Evolutionary conservation across 164 flowering plant genomes (phyloP).

Genomic region (Akebia trifoliata): DNA sequence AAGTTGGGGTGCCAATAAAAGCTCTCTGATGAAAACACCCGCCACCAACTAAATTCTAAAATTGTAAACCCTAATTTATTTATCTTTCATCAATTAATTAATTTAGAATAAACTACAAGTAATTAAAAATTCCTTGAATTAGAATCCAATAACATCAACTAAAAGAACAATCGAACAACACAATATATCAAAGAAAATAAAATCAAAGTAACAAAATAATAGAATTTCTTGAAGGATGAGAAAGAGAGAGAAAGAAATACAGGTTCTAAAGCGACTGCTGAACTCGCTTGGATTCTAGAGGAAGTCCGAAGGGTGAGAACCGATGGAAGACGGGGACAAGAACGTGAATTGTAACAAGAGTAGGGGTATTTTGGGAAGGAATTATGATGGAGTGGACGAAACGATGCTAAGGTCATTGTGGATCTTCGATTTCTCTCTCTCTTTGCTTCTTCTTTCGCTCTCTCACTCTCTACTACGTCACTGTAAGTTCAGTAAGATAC

Average conservation of each 20-base stretch:
- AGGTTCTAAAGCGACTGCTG: slow-evolving; percentile 25
- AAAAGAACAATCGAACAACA: not conserved
- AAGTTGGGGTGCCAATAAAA: no score
- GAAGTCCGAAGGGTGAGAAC: slow-evolving; percentile 10
- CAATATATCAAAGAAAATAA: not conserved
- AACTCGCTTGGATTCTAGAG: slow-evolving; percentile 25
- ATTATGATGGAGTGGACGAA: slow-evolving; percentile 8
- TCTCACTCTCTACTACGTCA: no score
- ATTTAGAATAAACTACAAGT: not conserved
- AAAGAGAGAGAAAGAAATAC: slow-evolving; percentile 12
- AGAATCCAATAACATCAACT: not conserved
- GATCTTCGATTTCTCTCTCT: not conserved
- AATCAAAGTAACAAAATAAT: not conserved
- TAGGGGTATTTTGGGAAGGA: slow-evolving; percentile 16
- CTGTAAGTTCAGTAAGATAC: no score
- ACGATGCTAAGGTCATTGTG: slow-evolving; percentile 19
- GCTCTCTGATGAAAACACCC: no score
- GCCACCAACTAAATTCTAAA: no score
- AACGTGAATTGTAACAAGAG: slow-evolving; percentile 11
- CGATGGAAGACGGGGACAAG: slow-evolving; percentile 7
- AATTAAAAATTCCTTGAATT: not conserved
- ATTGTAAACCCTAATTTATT: not conserved
- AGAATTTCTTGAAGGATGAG: not conserved
- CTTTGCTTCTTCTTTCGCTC: no score
- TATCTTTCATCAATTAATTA: no score